phyloP scores from a whole-genome alignment of 257 asterid genomes.

The Solanum paucissectum region DNA sequence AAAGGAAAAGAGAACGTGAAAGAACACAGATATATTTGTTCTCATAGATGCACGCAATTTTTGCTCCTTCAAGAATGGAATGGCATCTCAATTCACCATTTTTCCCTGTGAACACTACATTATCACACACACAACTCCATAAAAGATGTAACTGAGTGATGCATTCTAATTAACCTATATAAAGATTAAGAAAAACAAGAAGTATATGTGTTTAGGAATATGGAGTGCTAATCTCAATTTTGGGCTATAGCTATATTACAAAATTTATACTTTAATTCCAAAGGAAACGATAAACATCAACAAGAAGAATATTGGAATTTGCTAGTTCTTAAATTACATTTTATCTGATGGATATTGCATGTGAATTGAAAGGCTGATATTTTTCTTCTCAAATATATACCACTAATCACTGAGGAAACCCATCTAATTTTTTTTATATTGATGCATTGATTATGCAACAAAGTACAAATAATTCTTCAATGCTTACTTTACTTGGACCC shows the following conservation, averaged over 20 bases:
- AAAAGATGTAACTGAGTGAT: neutral
- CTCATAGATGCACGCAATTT: neutral
- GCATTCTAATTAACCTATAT: neutral
- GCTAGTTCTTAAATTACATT: neutral
- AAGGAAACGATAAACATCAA: neutral
- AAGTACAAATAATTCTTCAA: neutral
- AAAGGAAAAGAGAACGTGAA: neutral
- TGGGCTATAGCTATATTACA: neutral
- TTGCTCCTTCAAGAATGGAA: neutral
- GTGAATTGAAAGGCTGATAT: neutral
- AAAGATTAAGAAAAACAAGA: neutral
- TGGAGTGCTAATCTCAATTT: neutral
- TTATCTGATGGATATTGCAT: neutral
- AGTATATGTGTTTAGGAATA: neutral
- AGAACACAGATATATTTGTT: neutral
- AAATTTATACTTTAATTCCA: neutral
- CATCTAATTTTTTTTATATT: neutral
- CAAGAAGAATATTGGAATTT: neutral
- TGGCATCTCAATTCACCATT: neutral
- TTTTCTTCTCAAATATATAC: neutral
- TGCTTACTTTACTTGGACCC: neutral
- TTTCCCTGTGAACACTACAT: neutral
- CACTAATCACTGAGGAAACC: neutral
- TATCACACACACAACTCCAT: neutral
- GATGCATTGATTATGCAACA: neutral